Percentiles rank a stretch among this genome's conserved stretches.
These are phyloP conservation scores for Naganishia kalamii DNA, from an alignment of 768 basidiomycete genomes.

Conservation along the genomic window DNA sequence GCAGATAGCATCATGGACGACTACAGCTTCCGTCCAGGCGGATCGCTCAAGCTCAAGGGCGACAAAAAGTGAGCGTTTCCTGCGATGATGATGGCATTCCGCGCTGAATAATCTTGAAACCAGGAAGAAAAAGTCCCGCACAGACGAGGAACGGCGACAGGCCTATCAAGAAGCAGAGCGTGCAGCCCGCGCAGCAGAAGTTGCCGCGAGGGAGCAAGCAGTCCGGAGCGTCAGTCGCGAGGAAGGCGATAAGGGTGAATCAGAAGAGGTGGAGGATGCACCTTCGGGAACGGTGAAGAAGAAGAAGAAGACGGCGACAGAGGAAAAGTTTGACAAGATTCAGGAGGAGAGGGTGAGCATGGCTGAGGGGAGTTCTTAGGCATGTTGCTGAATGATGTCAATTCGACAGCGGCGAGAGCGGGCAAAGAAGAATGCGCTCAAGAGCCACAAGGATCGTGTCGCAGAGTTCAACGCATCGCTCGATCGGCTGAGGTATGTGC, in stretches of 20 bases:
- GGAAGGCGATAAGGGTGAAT: constrained; percentile 13
- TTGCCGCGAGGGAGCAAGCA: constrained; percentile 19
- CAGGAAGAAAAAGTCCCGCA: constrained; percentile 44
- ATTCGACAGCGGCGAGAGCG: constrained; percentile 36
- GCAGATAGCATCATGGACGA: constrained; percentile 26
- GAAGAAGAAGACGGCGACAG: constrained; percentile 42
- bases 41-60: constrained; percentile 45
- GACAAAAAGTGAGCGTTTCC: constrained; percentile 38
- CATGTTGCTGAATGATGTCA: neutral
- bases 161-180: constrained; percentile 4
- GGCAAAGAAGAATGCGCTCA: constrained; percentile 34
- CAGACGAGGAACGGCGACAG: constrained; percentile 28
- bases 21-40: constrained; percentile 36
- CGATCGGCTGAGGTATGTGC: constrained; percentile 35
- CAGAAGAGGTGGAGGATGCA: constrained; percentile 4
- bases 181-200: constrained; percentile 22
- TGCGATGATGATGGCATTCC: neutral
- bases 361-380: neutral
- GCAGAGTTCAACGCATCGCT: constrained; percentile 41
- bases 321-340: constrained; percentile 42
- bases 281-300: constrained; percentile 14
- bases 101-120: constrained; percentile 11
- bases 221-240: constrained; percentile 1
- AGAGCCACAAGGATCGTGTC: constrained; percentile 45
- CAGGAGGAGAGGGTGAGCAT: constrained; percentile 41